Base-by-base conservation (phyloP, 2,329 filamentous ascomycete species). In the Cordyceps fumosorosea region DNA sequence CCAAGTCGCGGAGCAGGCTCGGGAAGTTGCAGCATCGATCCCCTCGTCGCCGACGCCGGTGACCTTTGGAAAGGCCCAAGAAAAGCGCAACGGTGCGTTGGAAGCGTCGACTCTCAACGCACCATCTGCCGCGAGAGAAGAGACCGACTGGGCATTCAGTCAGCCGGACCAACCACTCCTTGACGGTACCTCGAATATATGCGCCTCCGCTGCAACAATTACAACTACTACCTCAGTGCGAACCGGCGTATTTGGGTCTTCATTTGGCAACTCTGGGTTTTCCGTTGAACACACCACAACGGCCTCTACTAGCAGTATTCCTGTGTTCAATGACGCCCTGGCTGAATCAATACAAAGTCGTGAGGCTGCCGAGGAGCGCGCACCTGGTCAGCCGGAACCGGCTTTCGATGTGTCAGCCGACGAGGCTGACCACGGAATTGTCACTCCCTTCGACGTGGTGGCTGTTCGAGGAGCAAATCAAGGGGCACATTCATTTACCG, bases 1-100 rank as follows among this genome's bases (percentile, higher is more conserved):
- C n/a, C 67, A 71, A 54, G 65, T 70, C n/a, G 67, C 69, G 45
- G 69, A 68, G 18, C 69, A 75, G 63, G 59, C 68, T 14, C 67
- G 65, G 16, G 56, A 68, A 18, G 37, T 62, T 2, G 62, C 50
- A 20, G 32, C 61, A 32, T 11, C 56, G n/a, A 57, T 56, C 6
- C 56, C 55, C 14, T 50, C 64, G 14, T 60, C 64, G 7, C 54
- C 66, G 11, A 64, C 65, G 11, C 64, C 66, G 42, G 60, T 45
- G 24, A 45, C 32, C n/a, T 59, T 59, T 59, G 47, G 22, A 34
- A 59, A 52, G 7, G 34, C 24, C 6, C 32, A 5, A 52, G 47
- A 59, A 16, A 24, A 48, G 14, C 5, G 34, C 8, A 52, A 59
- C 16, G 47, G 18, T 2, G 14, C 22, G 5, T 42, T 32, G 3